Evolutionary conservation across 106 monocot species (phyloP).

Genomic region (Dendrobium huoshanense): DNA sequence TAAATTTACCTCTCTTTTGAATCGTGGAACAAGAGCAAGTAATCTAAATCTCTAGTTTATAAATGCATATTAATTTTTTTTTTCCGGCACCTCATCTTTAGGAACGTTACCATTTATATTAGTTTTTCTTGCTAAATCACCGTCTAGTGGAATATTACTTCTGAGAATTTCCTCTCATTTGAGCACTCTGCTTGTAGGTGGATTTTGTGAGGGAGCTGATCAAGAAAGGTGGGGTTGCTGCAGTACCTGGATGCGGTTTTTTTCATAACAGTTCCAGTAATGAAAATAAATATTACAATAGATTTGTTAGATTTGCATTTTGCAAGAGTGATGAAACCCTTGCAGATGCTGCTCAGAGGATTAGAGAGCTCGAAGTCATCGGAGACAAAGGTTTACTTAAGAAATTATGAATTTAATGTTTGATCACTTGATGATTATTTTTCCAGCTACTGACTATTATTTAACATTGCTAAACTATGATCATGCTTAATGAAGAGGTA

Average conservation of each 20-base stretch:
- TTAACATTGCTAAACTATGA: too few relatives aligned
- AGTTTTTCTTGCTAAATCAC: not conserved
- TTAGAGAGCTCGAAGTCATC: slow-evolving; percentile 17
- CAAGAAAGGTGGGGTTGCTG: slow-evolving; percentile 64
- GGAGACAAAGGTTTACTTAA: not conserved
- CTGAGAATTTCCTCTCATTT: not conserved
- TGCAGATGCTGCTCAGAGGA: slow-evolving; percentile 39
- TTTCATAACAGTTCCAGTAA: slow-evolving; percentile 33
- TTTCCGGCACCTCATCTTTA: too few relatives aligned
- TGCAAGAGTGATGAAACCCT: slow-evolving; percentile 75
- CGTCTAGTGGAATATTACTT: not conserved
- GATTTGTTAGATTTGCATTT: slow-evolving; percentile 79
- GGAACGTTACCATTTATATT: not conserved
- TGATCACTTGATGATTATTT: too few relatives aligned
- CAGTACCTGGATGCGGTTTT: slow-evolving; percentile 83
- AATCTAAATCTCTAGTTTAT: too few relatives aligned
- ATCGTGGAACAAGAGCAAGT: too few relatives aligned
- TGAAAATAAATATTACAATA: slow-evolving; percentile 17
- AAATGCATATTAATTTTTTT: too few relatives aligned
- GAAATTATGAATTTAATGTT: not conserved
- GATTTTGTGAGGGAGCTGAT: slow-evolving; percentile 71
- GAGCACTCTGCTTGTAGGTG: slow-evolving; percentile 35
- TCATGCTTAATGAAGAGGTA: too few relatives aligned
- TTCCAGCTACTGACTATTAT: too few relatives aligned
- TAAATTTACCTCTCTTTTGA: too few relatives aligned